A percentile compares a stretch with the other conserved stretches of the same genome.
phyloP scores from a whole-genome alignment of 257 asterid genomes.

The Nicotiana obtusifolia region DNA sequence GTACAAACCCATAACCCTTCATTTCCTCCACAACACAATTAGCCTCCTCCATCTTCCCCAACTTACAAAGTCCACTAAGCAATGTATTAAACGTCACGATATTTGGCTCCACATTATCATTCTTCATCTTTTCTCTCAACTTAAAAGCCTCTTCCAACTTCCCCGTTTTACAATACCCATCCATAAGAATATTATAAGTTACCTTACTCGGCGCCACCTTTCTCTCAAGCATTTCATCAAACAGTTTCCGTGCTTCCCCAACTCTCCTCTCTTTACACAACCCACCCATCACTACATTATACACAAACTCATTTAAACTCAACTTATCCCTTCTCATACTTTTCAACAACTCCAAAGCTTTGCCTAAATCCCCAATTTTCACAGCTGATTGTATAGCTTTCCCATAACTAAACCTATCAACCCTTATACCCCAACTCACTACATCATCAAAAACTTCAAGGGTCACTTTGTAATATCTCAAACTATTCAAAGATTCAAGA shows the following conservation, averaged over 20 bases:
- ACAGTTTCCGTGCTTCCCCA: slow-evolving; percentile 56
- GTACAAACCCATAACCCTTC: slow-evolving; percentile 44
- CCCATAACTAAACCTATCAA: slow-evolving; percentile 60
- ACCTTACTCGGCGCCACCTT: slow-evolving; percentile 46
- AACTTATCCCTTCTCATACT: slow-evolving; percentile 39
- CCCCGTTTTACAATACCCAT: slow-evolving; percentile 68
- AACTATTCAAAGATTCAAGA: slow-evolving; percentile 53
- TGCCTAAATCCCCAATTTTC: slow-evolving; percentile 49
- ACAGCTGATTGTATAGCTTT: slow-evolving; percentile 72
- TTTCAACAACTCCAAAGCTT: slow-evolving; percentile 43
- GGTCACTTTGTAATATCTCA: slow-evolving; percentile 25
- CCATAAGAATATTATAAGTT: slow-evolving; percentile 68
- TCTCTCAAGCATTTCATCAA: slow-evolving; percentile 61
- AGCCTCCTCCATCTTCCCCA: slow-evolving; percentile 66
- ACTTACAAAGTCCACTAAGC: slow-evolving; percentile 60
- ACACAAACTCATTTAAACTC: slow-evolving; percentile 51
- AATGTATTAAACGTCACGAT: slow-evolving; percentile 60
- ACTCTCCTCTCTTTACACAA: slow-evolving; percentile 64
- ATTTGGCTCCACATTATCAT: slow-evolving; percentile 45
- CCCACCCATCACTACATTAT: slow-evolving; percentile 76
- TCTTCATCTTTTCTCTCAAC: slow-evolving; percentile 51
- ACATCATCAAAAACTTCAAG: slow-evolving; percentile 47
- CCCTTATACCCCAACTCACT: slow-evolving; percentile 40
- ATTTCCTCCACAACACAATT: slow-evolving; percentile 53
- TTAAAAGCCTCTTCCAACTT: slow-evolving; percentile 49